Percentiles rank a stretch among this genome's conserved stretches.
These are phyloP conservation scores for Acacia crassicarpa DNA, from an alignment of 306 rosid genomes.

Conservation along the genomic window DNA sequence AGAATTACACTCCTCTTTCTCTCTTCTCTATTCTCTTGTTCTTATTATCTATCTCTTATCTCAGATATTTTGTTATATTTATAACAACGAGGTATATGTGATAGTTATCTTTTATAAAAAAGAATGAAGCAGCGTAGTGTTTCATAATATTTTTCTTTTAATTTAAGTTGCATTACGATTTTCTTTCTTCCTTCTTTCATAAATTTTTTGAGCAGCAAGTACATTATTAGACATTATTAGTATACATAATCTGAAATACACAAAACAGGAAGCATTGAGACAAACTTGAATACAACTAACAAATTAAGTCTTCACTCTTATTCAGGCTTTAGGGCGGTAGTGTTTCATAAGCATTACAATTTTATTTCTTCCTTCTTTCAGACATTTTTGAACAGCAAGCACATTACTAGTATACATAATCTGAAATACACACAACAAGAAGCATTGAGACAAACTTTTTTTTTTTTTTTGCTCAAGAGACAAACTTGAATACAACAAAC, in stretches of 20 bases:
- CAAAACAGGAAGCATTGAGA: neutral
- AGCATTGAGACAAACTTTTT: neutral
- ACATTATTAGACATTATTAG: neutral
- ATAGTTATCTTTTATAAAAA: too few relatives aligned
- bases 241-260: neutral
- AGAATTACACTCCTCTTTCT: too few relatives aligned
- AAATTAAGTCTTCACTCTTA: neutral
- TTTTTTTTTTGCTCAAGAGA: too few relatives aligned
- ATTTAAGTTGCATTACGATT: too few relatives aligned
- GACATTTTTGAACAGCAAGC: neutral
- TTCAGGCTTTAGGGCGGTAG: constrained; percentile 46
- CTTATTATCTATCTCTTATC: too few relatives aligned
- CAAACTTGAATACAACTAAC: neutral
- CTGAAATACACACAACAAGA: neutral
- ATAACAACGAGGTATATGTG: too few relatives aligned
- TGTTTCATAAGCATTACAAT: too few relatives aligned
- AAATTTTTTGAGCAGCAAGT: neutral
- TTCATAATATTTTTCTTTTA: too few relatives aligned
- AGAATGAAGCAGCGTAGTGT: constrained; percentile 14
- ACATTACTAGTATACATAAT: neutral
- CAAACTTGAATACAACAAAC: neutral
- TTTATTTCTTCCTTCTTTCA: too few relatives aligned
- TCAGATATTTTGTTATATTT: too few relatives aligned
- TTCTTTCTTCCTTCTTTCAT: too few relatives aligned
- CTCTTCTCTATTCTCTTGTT: too few relatives aligned